A percentile compares a stretch with the other conserved stretches of the same genome.
Conservation (phyloP, 2,329 filamentous ascomycete genomes). For the Uncinocarpus reesii region DNA sequence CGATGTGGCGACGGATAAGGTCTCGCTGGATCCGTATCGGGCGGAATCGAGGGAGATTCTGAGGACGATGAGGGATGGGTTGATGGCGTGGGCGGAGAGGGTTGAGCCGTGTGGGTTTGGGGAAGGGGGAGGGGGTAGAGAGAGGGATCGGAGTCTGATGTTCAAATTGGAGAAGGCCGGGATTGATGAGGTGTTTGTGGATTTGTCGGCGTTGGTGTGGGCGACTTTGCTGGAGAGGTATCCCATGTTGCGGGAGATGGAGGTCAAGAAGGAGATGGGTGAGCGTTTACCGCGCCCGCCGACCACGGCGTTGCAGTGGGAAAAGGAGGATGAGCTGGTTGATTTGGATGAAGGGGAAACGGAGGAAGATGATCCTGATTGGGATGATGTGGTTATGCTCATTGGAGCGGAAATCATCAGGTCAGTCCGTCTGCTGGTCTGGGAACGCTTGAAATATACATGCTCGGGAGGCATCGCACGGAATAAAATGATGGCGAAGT, state of each 20-base stretch:
- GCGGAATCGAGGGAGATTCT: slow-evolving; percentile 75
- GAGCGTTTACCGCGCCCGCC: slow-evolving; percentile 64
- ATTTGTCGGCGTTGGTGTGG: slow-evolving; percentile 77
- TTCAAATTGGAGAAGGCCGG: slow-evolving; percentile 78
- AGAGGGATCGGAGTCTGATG: slow-evolving; percentile 23
- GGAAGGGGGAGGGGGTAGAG: slow-evolving; percentile 14
- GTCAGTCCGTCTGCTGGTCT: slow-evolving; percentile 58
- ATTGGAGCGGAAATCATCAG: slow-evolving; percentile 84
- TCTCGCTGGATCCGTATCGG: slow-evolving; percentile 85
- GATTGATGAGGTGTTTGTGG: slow-evolving; percentile 91
- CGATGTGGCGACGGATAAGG: slow-evolving; percentile 80
- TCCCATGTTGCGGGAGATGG: slow-evolving; percentile 52
- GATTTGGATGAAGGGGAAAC: slow-evolving; percentile 62
- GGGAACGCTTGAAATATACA: slow-evolving; percentile 66
- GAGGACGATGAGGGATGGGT: slow-evolving; percentile 60
- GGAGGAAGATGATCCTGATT: slow-evolving; percentile 77
- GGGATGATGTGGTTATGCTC: slow-evolving; percentile 84
- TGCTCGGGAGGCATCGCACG: slow-evolving; percentile 80
- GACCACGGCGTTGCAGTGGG: slow-evolving; percentile 68
- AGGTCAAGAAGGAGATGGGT: slow-evolving; percentile 49
- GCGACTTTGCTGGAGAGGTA: slow-evolving; percentile 63
- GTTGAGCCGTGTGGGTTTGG: slow-evolving; percentile 14
- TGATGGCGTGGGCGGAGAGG: slow-evolving; percentile 43
- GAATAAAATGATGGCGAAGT: slow-evolving; percentile 93
- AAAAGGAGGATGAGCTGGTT: slow-evolving; percentile 62